A percentile compares a stretch with the other conserved stretches of the same genome.
Evolutionary conservation across 192 early-diverging fungal genomes (phyloP).

Genomic region (Backusella morwellensis): DNA sequence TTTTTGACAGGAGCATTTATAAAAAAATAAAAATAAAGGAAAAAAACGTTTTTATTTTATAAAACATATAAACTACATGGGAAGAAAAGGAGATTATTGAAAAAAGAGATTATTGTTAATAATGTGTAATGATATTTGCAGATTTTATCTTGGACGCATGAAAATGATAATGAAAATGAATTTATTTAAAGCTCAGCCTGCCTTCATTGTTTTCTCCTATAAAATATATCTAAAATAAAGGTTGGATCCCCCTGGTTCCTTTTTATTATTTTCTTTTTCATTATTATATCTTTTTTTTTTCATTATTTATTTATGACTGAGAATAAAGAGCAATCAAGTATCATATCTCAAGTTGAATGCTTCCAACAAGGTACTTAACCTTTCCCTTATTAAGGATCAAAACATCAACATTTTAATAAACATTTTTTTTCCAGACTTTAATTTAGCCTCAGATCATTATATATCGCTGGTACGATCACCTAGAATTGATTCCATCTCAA

Average conservation of each 20-base stretch:
- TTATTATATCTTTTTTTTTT: neutral
- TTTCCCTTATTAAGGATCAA: too few relatives aligned
- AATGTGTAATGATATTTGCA: neutral
- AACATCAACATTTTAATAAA: too few relatives aligned
- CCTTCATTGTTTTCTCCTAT: neutral
- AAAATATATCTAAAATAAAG: neutral
- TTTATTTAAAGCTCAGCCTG: neutral
- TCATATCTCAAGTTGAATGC: slow-evolving; percentile 1
- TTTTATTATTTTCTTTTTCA: neutral
- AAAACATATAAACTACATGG: neutral
- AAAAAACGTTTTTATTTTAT: neutral
- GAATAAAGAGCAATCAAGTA: neutral
- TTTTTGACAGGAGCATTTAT: neutral
- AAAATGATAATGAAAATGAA: neutral
- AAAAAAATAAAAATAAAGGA: neutral
- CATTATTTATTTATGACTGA: neutral
- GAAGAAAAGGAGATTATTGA: neutral
- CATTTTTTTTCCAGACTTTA: neutral
- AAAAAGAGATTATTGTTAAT: neutral
- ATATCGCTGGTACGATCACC: slow-evolving; percentile 1
- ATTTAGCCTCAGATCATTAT: neutral
- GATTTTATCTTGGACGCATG: neutral
- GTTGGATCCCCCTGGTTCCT: neutral
- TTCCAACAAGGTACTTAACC: neutral
- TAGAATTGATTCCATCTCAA: neutral